phyloP scores from a whole-genome alignment of 2,329 filamentous ascomycete species.

The Pestalotiopsis sp. region DNA sequence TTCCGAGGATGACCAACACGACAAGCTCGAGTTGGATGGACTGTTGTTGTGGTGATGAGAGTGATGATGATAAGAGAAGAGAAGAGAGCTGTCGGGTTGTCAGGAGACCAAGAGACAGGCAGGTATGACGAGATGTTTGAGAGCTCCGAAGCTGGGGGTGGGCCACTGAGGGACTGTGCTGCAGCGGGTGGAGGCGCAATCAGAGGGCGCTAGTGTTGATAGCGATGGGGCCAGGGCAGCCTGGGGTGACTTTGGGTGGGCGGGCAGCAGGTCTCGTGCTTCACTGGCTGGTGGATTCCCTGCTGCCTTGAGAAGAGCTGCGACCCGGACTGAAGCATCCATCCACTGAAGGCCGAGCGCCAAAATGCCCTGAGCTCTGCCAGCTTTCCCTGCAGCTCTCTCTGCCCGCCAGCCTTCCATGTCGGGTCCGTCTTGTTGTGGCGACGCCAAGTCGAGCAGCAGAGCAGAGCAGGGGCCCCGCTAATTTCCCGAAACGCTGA shows the following conservation, averaged over 20 bases:
- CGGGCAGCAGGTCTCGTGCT: slow-evolving; percentile 1
- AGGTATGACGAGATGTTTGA: slow-evolving; percentile 9
- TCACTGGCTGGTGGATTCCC: not conserved
- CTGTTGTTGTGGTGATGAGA: not conserved
- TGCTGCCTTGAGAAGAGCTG: not conserved
- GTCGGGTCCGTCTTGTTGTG: not conserved
- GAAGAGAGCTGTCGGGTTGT: not conserved
- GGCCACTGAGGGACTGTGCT: not conserved
- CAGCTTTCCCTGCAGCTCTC: not conserved
- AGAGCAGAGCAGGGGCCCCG: not conserved
- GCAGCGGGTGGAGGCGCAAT: not conserved
- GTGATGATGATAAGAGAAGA: slow-evolving; percentile 16
- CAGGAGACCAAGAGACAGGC: slow-evolving; percentile 1
- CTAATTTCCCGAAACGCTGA: slow-evolving; percentile 1
- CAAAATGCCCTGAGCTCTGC: not conserved
- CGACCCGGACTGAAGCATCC: not conserved
- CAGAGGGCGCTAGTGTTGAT: slow-evolving; percentile 2
- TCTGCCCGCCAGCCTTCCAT: not conserved
- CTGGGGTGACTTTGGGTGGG: not conserved
- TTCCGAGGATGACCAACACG: not conserved
- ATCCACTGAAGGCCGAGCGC: not conserved
- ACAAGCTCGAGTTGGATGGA: not conserved
- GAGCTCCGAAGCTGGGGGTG: slow-evolving; percentile 9
- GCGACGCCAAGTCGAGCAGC: not conserved
- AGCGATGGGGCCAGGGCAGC: not conserved